Percentiles rank a stretch among this genome's conserved stretches.
phyloP scores from a whole-genome alignment of 805 yeast genomes.

The Torulaspora maleeae region DNA sequence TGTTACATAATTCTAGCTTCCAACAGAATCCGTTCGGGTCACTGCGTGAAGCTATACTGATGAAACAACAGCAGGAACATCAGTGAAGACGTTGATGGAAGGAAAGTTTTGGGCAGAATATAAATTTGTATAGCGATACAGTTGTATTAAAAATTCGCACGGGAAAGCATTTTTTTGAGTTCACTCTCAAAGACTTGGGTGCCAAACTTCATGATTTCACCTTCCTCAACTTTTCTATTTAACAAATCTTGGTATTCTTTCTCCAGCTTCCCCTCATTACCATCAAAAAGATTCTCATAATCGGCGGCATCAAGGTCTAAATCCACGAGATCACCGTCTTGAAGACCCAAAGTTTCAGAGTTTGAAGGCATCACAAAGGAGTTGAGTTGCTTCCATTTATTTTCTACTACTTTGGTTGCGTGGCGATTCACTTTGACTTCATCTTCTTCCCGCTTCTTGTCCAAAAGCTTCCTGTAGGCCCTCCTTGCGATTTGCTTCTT shows the following conservation, averaged over 20 bases:
- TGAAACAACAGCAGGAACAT: conserved; percentile 3
- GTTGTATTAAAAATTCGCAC: conserved; percentile 3
- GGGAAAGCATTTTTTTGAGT: conserved; percentile 9
- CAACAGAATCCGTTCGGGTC: conserved; percentile 61
- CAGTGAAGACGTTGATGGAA: neutral
- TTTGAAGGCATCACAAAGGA: conserved; percentile 40
- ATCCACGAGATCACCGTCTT: conserved; percentile 47
- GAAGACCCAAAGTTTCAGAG: conserved; percentile 45
- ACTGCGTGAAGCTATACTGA: conserved; percentile 53
- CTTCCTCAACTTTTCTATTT: conserved; percentile 15
- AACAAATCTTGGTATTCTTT: conserved; percentile 30
- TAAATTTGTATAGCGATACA: neutral
- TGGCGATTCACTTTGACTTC: conserved; percentile 17
- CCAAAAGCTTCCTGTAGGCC: conserved; percentile 29
- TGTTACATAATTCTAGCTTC: conserved; percentile 51
- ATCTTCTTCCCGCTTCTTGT: conserved; percentile 22
- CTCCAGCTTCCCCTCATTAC: conserved; percentile 28
- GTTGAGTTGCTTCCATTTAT: conserved; percentile 44
- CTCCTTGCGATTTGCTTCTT: conserved; percentile 37
- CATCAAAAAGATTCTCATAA: conserved; percentile 22
- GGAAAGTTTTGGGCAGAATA: neutral
- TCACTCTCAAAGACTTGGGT: conserved; percentile 20
- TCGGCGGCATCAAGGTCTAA: conserved; percentile 34
- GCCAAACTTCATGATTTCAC: conserved; percentile 30
- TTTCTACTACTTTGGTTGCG: conserved; percentile 33